These are phyloP conservation scores for Aspergillus biplanus DNA, from an alignment of 495 filamentous ascomycete species.

Conservation along the genomic window DNA sequence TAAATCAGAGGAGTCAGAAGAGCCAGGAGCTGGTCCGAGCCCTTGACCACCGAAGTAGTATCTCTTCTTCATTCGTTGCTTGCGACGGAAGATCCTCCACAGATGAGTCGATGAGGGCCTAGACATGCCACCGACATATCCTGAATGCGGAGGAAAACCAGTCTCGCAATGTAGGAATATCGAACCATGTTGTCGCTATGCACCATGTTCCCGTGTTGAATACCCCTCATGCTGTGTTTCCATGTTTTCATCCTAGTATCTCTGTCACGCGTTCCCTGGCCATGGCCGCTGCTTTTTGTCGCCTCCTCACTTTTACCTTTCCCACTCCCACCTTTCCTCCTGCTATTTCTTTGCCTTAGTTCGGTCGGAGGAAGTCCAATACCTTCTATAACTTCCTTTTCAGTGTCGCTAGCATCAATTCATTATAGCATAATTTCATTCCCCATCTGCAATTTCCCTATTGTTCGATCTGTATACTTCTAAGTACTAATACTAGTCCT, in stretches of 20 bases:
- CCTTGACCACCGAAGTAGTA: not conserved
- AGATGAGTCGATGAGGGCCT: slow-evolving; percentile 5
- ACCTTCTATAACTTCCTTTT: not conserved
- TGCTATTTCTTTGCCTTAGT: not conserved
- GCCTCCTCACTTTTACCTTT: slow-evolving; percentile 17
- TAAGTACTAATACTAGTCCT: not conserved
- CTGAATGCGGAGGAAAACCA: slow-evolving; percentile 6
- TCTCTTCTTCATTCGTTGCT: slow-evolving; percentile 7
- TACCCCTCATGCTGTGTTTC: slow-evolving; percentile 18
- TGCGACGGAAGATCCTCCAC: slow-evolving; percentile 11
- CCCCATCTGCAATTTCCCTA: not conserved
- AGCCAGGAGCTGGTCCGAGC: slow-evolving; percentile 1
- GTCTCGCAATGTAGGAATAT: not conserved
- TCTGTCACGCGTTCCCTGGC: slow-evolving; percentile 22
- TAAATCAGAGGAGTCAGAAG: not conserved
- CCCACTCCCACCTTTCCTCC: not conserved
- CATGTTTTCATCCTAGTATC: slow-evolving; percentile 21
- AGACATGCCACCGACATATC: slow-evolving; percentile 1
- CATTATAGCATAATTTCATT: not conserved
- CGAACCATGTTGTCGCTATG: slow-evolving; percentile 5
- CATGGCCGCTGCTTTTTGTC: slow-evolving; percentile 17
- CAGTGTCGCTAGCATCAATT: not conserved
- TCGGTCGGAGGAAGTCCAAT: not conserved
- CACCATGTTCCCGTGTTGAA: slow-evolving; percentile 17
- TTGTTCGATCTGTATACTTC: not conserved